phyloP scores from a whole-genome alignment of 257 asterid genomes.

The Apocynum venetum region DNA sequence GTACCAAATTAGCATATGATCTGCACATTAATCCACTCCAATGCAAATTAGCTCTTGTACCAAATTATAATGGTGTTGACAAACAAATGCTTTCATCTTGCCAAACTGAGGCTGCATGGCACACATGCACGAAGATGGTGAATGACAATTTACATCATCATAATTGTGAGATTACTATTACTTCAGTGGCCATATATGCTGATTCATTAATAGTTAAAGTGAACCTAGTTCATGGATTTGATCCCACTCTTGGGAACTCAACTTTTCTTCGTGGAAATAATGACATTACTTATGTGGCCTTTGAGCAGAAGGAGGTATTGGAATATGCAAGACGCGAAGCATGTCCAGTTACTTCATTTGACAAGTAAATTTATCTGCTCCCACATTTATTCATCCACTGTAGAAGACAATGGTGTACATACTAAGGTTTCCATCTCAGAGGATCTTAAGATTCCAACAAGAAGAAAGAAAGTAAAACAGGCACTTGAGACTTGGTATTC shows the following conservation, averaged over 20 bases:
- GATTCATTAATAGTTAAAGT: background rate
- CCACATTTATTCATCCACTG: background rate
- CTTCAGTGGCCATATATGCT: background rate
- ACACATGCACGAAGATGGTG: background rate
- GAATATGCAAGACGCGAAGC: constrained; percentile 38
- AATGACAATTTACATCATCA: background rate
- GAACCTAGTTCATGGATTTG: background rate
- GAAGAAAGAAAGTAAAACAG: background rate
- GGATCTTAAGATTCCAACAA: background rate
- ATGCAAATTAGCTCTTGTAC: background rate
- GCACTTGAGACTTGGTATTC: background rate
- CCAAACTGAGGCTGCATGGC: background rate
- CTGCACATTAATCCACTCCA: background rate
- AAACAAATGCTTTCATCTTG: background rate
- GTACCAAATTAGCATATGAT: background rate
- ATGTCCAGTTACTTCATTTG: constrained; percentile 40
- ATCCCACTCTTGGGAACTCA: background rate
- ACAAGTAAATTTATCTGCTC: constrained; percentile 8
- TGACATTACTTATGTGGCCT: constrained; percentile 1
- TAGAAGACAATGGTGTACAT: background rate
- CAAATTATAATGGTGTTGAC: background rate
- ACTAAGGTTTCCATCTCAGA: background rate
- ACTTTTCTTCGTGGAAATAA: background rate
- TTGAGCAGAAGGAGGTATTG: constrained; percentile 50
- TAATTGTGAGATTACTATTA: background rate